Conservation (phyloP, 2,329 filamentous ascomycete genomes). For the Cladosporium velox region DNA sequence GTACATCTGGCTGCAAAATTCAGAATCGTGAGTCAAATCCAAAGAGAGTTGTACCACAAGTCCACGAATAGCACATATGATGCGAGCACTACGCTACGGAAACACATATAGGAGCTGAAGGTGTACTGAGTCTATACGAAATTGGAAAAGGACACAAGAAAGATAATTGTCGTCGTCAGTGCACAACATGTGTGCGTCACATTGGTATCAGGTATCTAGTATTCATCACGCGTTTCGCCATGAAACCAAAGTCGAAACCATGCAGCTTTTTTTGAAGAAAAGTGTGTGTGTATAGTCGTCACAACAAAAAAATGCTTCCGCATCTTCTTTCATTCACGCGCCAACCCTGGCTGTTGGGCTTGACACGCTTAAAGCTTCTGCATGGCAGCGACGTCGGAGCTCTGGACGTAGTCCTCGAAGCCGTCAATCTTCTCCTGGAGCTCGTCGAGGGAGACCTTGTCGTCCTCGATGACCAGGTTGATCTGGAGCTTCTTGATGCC, state of each 20-base stretch:
- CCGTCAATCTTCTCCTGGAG: constrained; percentile 83
- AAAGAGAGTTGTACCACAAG: too few relatives aligned
- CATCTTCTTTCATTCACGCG: constrained; percentile 5
- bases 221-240: constrained; percentile 21
- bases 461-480: constrained; percentile 95
- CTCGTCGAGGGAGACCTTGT: constrained; percentile 86
- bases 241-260: constrained; percentile 21
- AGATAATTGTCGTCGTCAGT: constrained; percentile 10
- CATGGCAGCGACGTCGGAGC: constrained; percentile 86
- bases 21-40: too few relatives aligned
- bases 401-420: constrained; percentile 95
- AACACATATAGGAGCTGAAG: neutral
- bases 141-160: neutral
- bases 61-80: too few relatives aligned
- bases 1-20: too few relatives aligned
- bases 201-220: constrained; percentile 22
- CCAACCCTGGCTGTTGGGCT: constrained; percentile 11
- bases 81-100: too few relatives aligned
- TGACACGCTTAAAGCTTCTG: constrained; percentile 73
- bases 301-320: neutral
- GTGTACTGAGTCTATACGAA: neutral
- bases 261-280: constrained; percentile 11
- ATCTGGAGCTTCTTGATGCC: constrained; percentile 99
- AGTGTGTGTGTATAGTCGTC: constrained; percentile 1
- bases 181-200: constrained; percentile 17